These are phyloP conservation scores for Diaporthe sp. DNA, from an alignment of 2,329 filamentous ascomycete species.

Conservation along the genomic window DNA sequence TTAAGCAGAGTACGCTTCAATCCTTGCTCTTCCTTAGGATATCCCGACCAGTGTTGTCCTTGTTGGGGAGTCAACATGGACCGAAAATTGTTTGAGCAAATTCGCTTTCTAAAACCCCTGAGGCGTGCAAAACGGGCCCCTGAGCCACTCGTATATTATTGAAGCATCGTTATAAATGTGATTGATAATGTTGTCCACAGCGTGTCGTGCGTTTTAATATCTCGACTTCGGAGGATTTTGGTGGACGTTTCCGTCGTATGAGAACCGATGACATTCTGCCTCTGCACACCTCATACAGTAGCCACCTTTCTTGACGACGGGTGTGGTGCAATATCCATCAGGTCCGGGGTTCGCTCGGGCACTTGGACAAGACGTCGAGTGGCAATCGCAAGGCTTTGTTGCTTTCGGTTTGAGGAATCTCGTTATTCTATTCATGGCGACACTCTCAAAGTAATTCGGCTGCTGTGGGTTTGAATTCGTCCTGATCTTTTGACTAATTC, in stretches of 20 bases:
- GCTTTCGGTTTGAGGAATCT: background rate
- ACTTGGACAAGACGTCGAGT: background rate
- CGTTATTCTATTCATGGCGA: background rate
- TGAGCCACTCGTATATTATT: background rate
- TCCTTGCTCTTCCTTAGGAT: too few species aligned
- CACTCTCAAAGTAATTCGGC: too few species aligned
- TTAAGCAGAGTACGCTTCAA: too few species aligned
- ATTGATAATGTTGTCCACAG: background rate
- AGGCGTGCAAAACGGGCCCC: background rate
- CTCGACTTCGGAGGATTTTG: background rate
- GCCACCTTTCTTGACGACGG: background rate
- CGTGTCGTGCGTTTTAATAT: background rate
- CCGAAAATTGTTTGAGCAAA: too few species aligned
- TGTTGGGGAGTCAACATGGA: too few species aligned
- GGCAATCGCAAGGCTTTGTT: background rate
- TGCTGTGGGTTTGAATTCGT: background rate
- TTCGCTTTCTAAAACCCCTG: too few species aligned
- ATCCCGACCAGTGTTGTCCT: too few species aligned
- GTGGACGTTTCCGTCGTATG: background rate
- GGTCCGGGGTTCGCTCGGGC: background rate
- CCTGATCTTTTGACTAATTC: background rate
- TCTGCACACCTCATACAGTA: constrained; percentile 3
- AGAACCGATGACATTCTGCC: constrained; percentile 3
- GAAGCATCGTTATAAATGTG: too few species aligned
- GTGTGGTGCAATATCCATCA: background rate